Conservation (phyloP, 2,329 filamentous ascomycete species). For the Fusarium sp. region DNA sequence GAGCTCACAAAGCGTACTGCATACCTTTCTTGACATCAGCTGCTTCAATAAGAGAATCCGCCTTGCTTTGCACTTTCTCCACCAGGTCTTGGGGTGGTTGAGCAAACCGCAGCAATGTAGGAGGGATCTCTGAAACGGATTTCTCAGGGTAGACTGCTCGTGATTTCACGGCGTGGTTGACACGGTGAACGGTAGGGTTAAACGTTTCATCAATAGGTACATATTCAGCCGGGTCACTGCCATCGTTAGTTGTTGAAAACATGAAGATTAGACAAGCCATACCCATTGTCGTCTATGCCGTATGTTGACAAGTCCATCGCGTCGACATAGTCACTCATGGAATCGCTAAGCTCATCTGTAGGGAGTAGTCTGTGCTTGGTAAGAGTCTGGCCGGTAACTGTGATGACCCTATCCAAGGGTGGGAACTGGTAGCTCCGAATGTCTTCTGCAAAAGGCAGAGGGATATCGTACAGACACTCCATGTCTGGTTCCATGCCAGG, state of each 20-base stretch:
- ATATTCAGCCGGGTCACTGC: constrained; percentile 71
- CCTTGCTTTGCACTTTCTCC: constrained; percentile 65
- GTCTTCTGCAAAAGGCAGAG: constrained; percentile 94
- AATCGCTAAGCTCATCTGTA: constrained; percentile 76
- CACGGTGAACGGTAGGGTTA: constrained; percentile 87
- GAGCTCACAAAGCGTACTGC: constrained; percentile 2
- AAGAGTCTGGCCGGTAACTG: constrained; percentile 84
- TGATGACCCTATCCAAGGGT: constrained; percentile 87
- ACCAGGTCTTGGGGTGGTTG: constrained; percentile 77
- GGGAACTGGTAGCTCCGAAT: constrained; percentile 92
- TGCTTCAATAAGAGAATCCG: constrained; percentile 74
- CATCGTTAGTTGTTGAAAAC: constrained; percentile 29
- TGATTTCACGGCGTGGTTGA: constrained; percentile 86
- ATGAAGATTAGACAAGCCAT: constrained; percentile 44
- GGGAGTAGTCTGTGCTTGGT: constrained; percentile 89
- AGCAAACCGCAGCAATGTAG: constrained; percentile 79
- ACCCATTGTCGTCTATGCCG: constrained; percentile 81
- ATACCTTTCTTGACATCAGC: constrained; percentile 87
- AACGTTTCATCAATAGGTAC: constrained; percentile 84
- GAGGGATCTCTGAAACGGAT: constrained; percentile 71
- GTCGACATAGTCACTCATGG: constrained; percentile 94
- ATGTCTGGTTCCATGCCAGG: constrained; percentile 83
- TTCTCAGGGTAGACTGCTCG: constrained; percentile 81
- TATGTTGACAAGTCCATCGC: constrained; percentile 86
- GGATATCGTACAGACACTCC: constrained; percentile 90